phyloP scores from a whole-genome alignment of 2,329 filamentous ascomycete genomes.

The Raffaelea deltoideospora region DNA sequence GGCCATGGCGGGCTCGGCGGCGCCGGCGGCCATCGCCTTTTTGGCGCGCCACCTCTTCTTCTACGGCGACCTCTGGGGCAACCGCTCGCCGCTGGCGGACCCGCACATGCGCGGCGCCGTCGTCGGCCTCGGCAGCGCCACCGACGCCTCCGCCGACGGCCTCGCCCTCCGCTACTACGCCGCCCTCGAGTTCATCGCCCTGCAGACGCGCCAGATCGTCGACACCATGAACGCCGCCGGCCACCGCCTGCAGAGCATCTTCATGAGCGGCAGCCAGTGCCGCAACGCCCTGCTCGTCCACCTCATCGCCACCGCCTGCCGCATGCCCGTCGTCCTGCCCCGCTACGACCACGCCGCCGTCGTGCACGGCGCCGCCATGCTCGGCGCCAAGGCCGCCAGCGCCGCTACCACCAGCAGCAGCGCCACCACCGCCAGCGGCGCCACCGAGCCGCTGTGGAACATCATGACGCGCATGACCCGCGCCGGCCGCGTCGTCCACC shows the following conservation, averaged over 20 bases:
- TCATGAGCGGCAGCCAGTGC: slow-evolving; percentile 98
- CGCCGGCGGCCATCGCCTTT: slow-evolving; percentile 67
- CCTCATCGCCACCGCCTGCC: slow-evolving; percentile 77
- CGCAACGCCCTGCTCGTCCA: slow-evolving; percentile 88
- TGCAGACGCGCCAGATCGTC: slow-evolving; percentile 92
- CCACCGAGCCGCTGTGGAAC: slow-evolving; percentile 77
- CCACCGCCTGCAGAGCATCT: slow-evolving; percentile 80
- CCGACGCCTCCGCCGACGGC: slow-evolving; percentile 70
- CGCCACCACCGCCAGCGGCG: slow-evolving; percentile 41
- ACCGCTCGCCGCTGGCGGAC: slow-evolving; percentile 86
- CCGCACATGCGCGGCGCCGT: slow-evolving; percentile 83
- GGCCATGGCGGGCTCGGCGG: slow-evolving; percentile 52
- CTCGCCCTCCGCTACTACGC: slow-evolving; percentile 88
- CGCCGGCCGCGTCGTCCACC: slow-evolving; percentile 69
- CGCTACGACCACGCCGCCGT: slow-evolving; percentile 91
- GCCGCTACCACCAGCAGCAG: slow-evolving; percentile 13
- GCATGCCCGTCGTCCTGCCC: slow-evolving; percentile 86
- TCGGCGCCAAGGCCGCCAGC: slow-evolving; percentile 92
- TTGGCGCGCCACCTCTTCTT: slow-evolving; percentile 93
- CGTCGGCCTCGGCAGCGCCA: slow-evolving; percentile 70
- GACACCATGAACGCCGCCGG: slow-evolving; percentile 85
- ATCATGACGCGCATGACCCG: slow-evolving; percentile 99
- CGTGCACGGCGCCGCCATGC: slow-evolving; percentile 95
- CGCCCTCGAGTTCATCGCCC: slow-evolving; percentile 94
- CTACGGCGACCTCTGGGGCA: slow-evolving; percentile 95